Conservation (phyloP, 2,329 filamentous ascomycete genomes). For the Cladophialophora carrionii region DNA sequence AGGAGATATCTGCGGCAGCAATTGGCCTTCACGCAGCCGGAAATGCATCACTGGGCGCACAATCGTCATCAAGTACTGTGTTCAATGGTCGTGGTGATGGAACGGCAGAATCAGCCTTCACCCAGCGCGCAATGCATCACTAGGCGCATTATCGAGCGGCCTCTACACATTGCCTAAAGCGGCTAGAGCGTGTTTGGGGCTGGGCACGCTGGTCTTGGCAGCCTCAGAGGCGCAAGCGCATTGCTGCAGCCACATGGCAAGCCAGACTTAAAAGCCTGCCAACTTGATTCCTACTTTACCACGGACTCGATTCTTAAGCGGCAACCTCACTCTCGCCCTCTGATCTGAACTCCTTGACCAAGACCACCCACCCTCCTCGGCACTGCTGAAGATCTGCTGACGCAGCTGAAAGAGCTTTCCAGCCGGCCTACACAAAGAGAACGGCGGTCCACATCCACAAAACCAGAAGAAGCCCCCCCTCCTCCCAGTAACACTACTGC, state of each 20-base stretch:
- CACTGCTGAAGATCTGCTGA: background rate
- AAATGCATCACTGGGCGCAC: background rate
- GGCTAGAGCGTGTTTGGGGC: constrained; percentile 13
- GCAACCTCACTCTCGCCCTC: constrained; percentile 16
- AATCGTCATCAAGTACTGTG: too few relatives aligned
- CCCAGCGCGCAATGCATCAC: too few relatives aligned
- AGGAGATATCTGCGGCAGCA: background rate
- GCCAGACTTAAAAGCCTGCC: background rate
- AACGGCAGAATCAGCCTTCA: too few relatives aligned
- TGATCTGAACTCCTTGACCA: background rate
- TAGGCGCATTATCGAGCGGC: too few relatives aligned
- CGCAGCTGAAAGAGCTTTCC: constrained; percentile 6
- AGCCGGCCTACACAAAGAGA: background rate
- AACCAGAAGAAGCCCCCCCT: background rate
- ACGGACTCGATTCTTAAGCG: constrained; percentile 12
- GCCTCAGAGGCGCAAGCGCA: constrained; percentile 1
- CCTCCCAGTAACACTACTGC: background rate
- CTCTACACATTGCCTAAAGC: constrained; percentile 9
- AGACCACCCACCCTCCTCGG: background rate
- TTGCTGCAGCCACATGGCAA: constrained; percentile 17
- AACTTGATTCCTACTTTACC: background rate
- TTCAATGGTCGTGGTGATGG: background rate
- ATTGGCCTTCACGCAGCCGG: background rate
- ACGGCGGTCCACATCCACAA: background rate
- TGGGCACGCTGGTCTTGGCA: constrained; percentile 20